Evolutionary conservation across 2,329 filamentous ascomycete species (phyloP).

Genomic region (Monosporascus sp.): DNA sequence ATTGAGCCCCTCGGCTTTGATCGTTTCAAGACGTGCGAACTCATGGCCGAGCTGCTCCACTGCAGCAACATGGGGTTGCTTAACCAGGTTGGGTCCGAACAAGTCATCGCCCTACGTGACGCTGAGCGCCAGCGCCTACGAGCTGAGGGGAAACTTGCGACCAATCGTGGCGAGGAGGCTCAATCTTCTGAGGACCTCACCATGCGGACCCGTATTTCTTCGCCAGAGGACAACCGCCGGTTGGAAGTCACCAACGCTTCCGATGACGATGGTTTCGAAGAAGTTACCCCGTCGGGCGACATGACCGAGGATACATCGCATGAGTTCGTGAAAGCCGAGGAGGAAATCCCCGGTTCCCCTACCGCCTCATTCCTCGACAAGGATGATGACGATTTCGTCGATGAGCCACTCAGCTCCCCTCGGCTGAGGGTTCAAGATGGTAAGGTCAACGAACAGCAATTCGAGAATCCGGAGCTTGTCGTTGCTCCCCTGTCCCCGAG

Average conservation of each 20-base stretch:
- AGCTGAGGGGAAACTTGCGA: constrained; percentile 68
- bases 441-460: constrained; percentile 45
- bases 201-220: constrained; percentile 49
- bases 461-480: constrained; percentile 52
- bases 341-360: constrained; percentile 40
- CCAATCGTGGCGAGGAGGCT: constrained; percentile 34
- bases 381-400: constrained; percentile 71
- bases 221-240: constrained; percentile 57
- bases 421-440: constrained; percentile 58
- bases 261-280: constrained; percentile 91
- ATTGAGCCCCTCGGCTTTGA: constrained; percentile 96
- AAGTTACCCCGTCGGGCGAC: constrained; percentile 68
- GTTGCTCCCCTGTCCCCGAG: constrained; percentile 55
- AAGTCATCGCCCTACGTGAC: constrained; percentile 76
- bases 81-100: constrained; percentile 86
- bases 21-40: constrained; percentile 95
- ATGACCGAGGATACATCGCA: constrained; percentile 69
- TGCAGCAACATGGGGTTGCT: constrained; percentile 98
- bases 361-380: constrained; percentile 46
- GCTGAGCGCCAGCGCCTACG: constrained; percentile 75
- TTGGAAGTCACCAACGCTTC: constrained; percentile 76
- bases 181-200: constrained; percentile 57
- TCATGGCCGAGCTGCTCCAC: constrained; percentile 96
- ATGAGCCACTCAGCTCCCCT: constrained; percentile 69
- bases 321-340: constrained; percentile 59